Percentiles rank a stretch among this genome's conserved stretches.
These are phyloP conservation scores for Lachancea cidri DNA, from an alignment of 805 yeast species.

Conservation along the genomic window DNA sequence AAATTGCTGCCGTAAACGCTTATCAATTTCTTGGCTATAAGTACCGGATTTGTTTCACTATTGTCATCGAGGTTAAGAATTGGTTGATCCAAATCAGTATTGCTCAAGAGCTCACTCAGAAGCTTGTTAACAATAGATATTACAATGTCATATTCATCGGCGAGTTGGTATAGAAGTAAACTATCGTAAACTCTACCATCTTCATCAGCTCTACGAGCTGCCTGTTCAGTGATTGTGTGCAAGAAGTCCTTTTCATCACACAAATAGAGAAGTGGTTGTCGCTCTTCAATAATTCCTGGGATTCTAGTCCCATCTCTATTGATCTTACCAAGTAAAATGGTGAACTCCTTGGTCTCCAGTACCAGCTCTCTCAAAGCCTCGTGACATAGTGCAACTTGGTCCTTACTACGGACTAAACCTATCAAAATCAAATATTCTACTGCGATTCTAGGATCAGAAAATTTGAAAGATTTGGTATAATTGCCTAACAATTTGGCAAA, in stretches of 20 bases:
- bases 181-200: conserved; percentile 89
- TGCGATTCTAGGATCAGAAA: conserved; percentile 84
- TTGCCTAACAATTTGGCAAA: conserved; percentile 67
- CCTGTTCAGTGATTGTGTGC: conserved; percentile 69
- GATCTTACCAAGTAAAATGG: conserved; percentile 76
- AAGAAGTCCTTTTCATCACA: conserved; percentile 55
- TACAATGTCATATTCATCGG: conserved; percentile 83
- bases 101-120: conserved; percentile 70
- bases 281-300: conserved; percentile 80
- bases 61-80: conserved; percentile 36
- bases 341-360: conserved; percentile 79
- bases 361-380: conserved; percentile 81
- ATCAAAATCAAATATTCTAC: conserved; percentile 81
- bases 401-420: conserved; percentile 44
- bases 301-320: conserved; percentile 67
- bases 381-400: conserved; percentile 56
- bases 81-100: conserved; percentile 62
- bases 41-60: conserved; percentile 40
- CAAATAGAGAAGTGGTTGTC: conserved; percentile 60
- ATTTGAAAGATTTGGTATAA: conserved; percentile 77
- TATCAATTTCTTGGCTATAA: conserved; percentile 34
- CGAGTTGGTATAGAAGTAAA: conserved; percentile 74
- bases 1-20: conserved; percentile 46
- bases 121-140: conserved; percentile 66
- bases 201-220: conserved; percentile 83